phyloP scores from a whole-genome alignment of 1,139 yeast genomes.

The Casaregolazyma lundiana region DNA sequence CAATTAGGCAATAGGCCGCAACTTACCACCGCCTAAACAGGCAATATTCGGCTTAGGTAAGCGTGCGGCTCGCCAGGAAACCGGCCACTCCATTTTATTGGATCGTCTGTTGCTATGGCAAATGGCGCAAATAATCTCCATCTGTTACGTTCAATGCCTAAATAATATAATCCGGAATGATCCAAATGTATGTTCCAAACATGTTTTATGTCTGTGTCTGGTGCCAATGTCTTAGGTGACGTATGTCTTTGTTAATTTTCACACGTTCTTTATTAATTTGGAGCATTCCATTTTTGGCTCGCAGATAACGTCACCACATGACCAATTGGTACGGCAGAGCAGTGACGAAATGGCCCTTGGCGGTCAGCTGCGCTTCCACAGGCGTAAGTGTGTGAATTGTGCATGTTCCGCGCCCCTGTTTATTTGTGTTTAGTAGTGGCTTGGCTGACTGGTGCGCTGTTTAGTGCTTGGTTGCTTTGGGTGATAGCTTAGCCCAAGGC shows the following conservation, averaged over 20 bases:
- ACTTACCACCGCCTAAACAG: constrained; percentile 1
- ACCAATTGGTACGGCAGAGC: constrained; percentile 21
- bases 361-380: constrained; percentile 29
- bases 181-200: too few species aligned
- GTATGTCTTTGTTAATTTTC: not conserved
- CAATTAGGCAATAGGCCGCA: constrained; percentile 10
- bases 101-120: not conserved
- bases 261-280: not conserved
- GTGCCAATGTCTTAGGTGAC: too few species aligned
- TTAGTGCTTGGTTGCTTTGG: constrained; percentile 57
- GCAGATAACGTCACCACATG: constrained; percentile 1
- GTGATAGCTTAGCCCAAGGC: constrained; percentile 69
- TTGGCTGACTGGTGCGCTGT: not conserved
- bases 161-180: too few species aligned
- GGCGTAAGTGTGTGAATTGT: constrained; percentile 16
- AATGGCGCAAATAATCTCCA: constrained; percentile 1
- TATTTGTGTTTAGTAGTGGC: not conserved
- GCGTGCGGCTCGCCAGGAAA: not conserved
- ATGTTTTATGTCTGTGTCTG: too few species aligned
- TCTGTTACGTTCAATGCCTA: too few species aligned
- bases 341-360: constrained; percentile 24
- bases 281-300: not conserved
- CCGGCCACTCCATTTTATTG: not conserved
- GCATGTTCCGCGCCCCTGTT: not conserved
- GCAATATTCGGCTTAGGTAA: constrained; percentile 2